These are phyloP conservation scores for Glonium stellatum DNA, from an alignment of 495 filamentous ascomycete species.

Conservation along the genomic window DNA sequence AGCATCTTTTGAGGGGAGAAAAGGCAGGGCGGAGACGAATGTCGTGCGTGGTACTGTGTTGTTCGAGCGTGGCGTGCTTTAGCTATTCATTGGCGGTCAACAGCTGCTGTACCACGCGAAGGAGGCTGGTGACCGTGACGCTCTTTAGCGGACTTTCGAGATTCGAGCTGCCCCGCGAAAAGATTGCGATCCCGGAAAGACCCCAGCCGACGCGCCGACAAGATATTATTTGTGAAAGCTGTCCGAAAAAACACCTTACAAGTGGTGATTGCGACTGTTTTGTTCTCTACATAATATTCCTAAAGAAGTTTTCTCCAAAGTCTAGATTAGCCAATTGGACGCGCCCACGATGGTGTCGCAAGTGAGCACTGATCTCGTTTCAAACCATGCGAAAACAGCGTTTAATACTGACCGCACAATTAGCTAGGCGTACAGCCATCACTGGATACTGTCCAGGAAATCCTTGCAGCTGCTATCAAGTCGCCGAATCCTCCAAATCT, in stretches of 20 bases:
- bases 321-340: neutral
- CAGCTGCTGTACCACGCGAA: neutral
- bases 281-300: no score
- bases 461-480: conserved; percentile 46
- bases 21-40: neutral
- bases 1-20: neutral
- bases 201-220: neutral
- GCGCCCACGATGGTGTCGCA: conserved; percentile 21
- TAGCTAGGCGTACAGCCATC: conserved; percentile 47
- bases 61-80: neutral
- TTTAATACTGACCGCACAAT: conserved; percentile 19
- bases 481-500: conserved; percentile 64
- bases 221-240: neutral
- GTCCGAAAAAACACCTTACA: neutral
- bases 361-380: conserved; percentile 7
- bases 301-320: neutral
- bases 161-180: neutral
- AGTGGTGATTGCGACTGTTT: no score
- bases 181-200: neutral
- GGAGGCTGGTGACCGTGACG: neutral
- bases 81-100: neutral
- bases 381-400: conserved; percentile 2
- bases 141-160: neutral
- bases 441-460: conserved; percentile 46
- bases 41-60: no score